These are phyloP conservation scores for Lagenidium giganteum DNA, from an alignment of 352 stramenopile species.

Conservation along the genomic window DNA sequence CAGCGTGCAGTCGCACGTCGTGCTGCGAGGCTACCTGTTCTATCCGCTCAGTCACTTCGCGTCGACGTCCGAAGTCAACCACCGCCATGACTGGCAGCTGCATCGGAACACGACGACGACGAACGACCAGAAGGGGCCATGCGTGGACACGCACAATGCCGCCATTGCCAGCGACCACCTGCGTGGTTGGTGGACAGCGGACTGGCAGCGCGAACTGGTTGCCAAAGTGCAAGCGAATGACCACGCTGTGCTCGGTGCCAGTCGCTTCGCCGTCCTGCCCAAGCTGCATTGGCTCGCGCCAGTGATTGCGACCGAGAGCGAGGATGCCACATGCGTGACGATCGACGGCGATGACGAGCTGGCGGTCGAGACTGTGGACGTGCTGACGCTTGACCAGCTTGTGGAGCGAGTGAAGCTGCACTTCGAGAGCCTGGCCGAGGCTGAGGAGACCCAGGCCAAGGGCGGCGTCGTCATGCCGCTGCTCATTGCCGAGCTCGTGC, in stretches of 20 bases:
- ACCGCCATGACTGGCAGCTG: conserved; percentile 38
- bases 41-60: conserved; percentile 43
- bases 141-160: conserved; percentile 14
- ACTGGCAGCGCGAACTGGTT: conserved; percentile 36
- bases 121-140: too few relatives aligned
- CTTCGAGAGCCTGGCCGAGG: conserved; percentile 25
- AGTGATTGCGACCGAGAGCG: conserved; percentile 30
- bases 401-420: conserved; percentile 26
- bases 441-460: conserved; percentile 14
- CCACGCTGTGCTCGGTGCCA: conserved; percentile 18
- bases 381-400: conserved; percentile 31
- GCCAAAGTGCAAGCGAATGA: conserved; percentile 30
- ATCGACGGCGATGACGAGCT: conserved; percentile 30
- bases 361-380: conserved; percentile 19
- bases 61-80: conserved; percentile 38
- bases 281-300: conserved; percentile 68
- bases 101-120: conserved; percentile 24
- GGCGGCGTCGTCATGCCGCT: conserved; percentile 49
- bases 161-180: conserved; percentile 39
- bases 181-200: conserved; percentile 62
- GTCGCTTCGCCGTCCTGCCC: conserved; percentile 53
- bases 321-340: conserved; percentile 9
- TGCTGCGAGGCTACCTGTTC: conserved; percentile 62
- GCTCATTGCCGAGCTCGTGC: conserved; percentile 48
- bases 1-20: conserved; percentile 44